A percentile compares a stretch with the other conserved stretches of the same genome.
Evolutionary conservation across 805 yeast species (phyloP).

Genomic region (Cyberlindnera japonica): DNA sequence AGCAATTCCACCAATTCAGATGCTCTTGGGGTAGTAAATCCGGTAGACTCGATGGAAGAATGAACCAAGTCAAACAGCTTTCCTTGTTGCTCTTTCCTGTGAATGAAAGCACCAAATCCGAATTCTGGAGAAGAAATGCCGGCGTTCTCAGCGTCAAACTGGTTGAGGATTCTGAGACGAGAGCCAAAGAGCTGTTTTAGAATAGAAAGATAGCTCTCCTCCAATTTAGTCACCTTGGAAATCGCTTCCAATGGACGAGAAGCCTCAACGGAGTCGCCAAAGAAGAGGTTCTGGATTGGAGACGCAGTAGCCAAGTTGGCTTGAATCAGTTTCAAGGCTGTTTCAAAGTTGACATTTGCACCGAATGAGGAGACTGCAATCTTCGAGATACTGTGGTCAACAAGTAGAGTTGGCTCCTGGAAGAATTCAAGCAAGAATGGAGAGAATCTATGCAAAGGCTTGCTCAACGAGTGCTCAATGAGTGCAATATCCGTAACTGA

Average conservation of each 20-base stretch:
- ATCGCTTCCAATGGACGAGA: conserved; percentile 23
- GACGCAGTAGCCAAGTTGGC: conserved; percentile 46
- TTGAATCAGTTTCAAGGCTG: conserved; percentile 34
- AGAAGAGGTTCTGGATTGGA: conserved; percentile 61
- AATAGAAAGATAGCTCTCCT: conserved; percentile 73
- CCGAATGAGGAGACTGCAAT: conserved; percentile 56
- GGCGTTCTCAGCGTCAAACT: conserved; percentile 41
- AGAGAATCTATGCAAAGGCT: conserved; percentile 45
- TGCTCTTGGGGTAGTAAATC: conserved; percentile 40
- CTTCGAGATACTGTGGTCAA: conserved; percentile 44
- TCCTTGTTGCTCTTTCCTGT: conserved; percentile 46
- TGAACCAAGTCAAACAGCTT: conserved; percentile 27
- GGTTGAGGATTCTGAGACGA: conserved; percentile 59
- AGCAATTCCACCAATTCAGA: conserved; percentile 50
- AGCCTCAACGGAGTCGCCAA: conserved; percentile 41
- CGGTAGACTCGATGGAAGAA: conserved; percentile 28
- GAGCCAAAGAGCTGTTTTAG: conserved; percentile 62
- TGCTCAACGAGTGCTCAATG: conserved; percentile 57
- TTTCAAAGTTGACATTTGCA: conserved; percentile 3
- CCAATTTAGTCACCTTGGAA: conserved; percentile 50
- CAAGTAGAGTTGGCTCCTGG: conserved; percentile 47
- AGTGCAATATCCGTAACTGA: conserved; percentile 50
- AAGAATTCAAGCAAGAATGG: conserved; percentile 77
- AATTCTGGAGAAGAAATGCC: conserved; percentile 71
- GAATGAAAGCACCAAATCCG: conserved; percentile 77